Evolutionary conservation across 2,329 filamentous ascomycete genomes (phyloP).

Genomic region (Ilyonectria robusta): DNA sequence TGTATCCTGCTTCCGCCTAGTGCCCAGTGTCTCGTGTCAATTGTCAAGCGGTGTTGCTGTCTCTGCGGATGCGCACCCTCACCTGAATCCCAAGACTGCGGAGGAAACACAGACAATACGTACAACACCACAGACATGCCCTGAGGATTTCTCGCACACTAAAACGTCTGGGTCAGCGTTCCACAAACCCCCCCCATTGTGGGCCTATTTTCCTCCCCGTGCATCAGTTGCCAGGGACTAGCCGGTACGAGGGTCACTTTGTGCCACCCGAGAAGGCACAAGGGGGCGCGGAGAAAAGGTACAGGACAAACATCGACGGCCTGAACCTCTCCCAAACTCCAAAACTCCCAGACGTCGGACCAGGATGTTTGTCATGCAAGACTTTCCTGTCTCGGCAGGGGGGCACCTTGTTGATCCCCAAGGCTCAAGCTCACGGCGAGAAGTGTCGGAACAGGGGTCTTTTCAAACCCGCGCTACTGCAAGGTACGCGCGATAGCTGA

Average conservation of each 20-base stretch:
- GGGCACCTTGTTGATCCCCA: slow-evolving; percentile 36
- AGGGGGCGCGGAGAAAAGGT: slow-evolving; percentile 12
- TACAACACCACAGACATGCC: slow-evolving; percentile 16
- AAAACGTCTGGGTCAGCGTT: slow-evolving; percentile 22
- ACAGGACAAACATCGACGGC: background rate
- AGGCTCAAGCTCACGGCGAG: slow-evolving; percentile 48
- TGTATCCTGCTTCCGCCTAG: background rate
- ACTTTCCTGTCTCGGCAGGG: slow-evolving; percentile 39
- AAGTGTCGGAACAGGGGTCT: slow-evolving; percentile 32
- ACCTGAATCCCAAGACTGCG: slow-evolving; percentile 25
- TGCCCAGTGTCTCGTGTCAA: background rate
- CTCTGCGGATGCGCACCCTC: slow-evolving; percentile 2
- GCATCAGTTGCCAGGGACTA: slow-evolving; percentile 20
- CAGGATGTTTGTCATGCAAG: slow-evolving; percentile 46
- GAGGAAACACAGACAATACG: slow-evolving; percentile 8
- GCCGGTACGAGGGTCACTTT: slow-evolving; percentile 20
- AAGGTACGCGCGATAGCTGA: slow-evolving; percentile 44
- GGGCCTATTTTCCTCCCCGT: slow-evolving; percentile 16
- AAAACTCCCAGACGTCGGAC: slow-evolving; percentile 36
- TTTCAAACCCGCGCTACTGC: slow-evolving; percentile 42
- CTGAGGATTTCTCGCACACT: slow-evolving; percentile 9
- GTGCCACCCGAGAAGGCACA: slow-evolving; percentile 14
- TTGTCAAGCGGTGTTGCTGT: background rate
- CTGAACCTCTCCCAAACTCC: slow-evolving; percentile 19
- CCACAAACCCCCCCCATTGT: slow-evolving; percentile 26